Percentiles rank a stretch among this genome's conserved stretches.
Conservation (phyloP, 1,284 basidiomycete genomes). For the Cutaneotrichosporon cavernicola region DNA sequence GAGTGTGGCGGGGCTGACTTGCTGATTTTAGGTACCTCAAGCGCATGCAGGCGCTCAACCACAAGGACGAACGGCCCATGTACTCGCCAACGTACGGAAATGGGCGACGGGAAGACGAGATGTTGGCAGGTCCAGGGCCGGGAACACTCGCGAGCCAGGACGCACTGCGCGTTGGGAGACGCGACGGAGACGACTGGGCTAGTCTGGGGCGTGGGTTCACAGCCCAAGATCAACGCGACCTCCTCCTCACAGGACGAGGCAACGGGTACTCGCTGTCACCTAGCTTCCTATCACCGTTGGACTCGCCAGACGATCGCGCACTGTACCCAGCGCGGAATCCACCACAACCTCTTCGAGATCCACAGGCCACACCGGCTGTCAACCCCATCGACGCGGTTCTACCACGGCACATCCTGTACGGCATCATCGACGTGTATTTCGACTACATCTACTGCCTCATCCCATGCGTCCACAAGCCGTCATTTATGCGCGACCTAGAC, state of each 20-base stretch:
- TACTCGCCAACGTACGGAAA: neutral
- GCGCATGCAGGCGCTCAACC: constrained; percentile 26
- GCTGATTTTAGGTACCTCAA: constrained; percentile 28
- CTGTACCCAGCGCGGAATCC: neutral
- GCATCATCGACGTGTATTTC: constrained; percentile 76
- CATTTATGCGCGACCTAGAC: constrained; percentile 79
- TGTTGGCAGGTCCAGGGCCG: constrained; percentile 22
- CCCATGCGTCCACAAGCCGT: constrained; percentile 61
- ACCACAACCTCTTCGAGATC: neutral
- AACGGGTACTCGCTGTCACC: constrained; percentile 13
- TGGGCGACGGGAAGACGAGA: constrained; percentile 2
- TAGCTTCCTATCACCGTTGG: neutral
- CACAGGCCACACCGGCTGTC: neutral
- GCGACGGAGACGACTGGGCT: constrained; percentile 23
- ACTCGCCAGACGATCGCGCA: neutral
- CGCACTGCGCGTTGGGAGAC: constrained; percentile 11
- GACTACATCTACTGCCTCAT: constrained; percentile 83
- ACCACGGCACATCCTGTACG: constrained; percentile 38
- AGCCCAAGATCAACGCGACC: constrained; percentile 10
- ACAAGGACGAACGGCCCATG: neutral
- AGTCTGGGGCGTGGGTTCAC: constrained; percentile 13
- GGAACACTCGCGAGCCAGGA: constrained; percentile 28
- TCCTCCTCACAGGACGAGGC: neutral
- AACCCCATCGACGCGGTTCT: constrained; percentile 48
- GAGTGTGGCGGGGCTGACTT: neutral